Evolutionary conservation across 768 basidiomycete species (phyloP).

Genomic region (Lentinula aciculospora): DNA sequence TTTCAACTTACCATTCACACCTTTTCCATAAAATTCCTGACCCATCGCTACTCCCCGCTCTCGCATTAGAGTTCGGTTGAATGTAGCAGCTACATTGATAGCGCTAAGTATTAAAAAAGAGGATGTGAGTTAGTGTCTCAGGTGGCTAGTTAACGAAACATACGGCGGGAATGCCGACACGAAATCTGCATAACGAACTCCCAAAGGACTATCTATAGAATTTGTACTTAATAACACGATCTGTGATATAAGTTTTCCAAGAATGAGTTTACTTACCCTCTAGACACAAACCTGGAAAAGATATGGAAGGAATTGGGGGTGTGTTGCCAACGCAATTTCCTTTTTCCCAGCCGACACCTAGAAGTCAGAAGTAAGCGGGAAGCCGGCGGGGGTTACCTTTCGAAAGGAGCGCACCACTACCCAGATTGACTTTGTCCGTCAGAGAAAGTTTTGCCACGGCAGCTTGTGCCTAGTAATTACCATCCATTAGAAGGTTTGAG

Average conservation of each 20-base stretch:
- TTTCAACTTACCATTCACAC: constrained; percentile 32
- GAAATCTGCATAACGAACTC: constrained; percentile 42
- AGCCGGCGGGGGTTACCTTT: neutral
- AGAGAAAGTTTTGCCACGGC: constrained; percentile 46
- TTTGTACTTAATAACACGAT: neutral
- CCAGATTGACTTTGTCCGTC: constrained; percentile 52
- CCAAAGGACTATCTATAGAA: constrained; percentile 37
- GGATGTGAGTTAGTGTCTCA: neutral
- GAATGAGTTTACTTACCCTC: constrained; percentile 26
- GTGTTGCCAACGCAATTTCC: constrained; percentile 50
- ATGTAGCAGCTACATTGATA: constrained; percentile 49
- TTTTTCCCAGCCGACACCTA: constrained; percentile 39
- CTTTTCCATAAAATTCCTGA: constrained; percentile 55
- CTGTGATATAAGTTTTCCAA: neutral
- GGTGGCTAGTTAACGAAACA: constrained; percentile 7
- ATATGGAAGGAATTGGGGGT: constrained; percentile 37
- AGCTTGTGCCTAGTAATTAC: constrained; percentile 33
- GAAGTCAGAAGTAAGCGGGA: constrained; percentile 2
- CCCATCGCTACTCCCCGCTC: constrained; percentile 53
- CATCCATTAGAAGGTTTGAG: neutral
- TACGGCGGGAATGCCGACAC: constrained; percentile 48
- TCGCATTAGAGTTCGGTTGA: constrained; percentile 51
- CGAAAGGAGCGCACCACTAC: constrained; percentile 33
- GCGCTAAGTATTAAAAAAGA: constrained; percentile 21
- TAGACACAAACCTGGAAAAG: constrained; percentile 45